Conservation (phyloP, 257 asterid species). For the Lantana camara region DNA sequence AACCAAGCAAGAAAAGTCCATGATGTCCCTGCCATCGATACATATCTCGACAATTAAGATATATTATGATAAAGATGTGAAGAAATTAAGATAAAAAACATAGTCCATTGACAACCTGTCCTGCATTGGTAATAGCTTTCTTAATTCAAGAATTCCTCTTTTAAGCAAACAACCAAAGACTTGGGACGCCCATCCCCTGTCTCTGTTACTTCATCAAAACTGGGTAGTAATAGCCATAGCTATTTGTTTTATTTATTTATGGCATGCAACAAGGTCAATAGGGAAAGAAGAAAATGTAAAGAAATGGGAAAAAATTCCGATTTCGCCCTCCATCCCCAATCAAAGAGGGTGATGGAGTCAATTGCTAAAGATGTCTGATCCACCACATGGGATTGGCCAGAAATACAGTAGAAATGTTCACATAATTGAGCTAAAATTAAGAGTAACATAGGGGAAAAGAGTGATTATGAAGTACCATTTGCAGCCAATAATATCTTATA, state of each 20-base stretch:
- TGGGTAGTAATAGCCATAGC: constrained; percentile 4
- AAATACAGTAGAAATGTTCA: constrained; percentile 39
- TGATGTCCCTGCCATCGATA: constrained; percentile 47
- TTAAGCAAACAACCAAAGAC: constrained; percentile 54
- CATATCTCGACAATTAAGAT: constrained; percentile 37
- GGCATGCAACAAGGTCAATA: constrained; percentile 20
- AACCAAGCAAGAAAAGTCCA: constrained; percentile 42
- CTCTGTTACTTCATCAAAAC: constrained; percentile 42
- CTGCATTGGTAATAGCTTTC: constrained; percentile 41
- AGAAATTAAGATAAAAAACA: constrained; percentile 20
- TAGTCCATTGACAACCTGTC: constrained; percentile 65
- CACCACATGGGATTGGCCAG: constrained; percentile 47
- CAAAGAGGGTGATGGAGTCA: constrained; percentile 43
- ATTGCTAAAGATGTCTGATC: constrained; percentile 38
- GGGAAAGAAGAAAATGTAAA: constrained; percentile 3
- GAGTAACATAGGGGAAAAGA: constrained; percentile 38
- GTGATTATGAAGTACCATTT: constrained; percentile 48
- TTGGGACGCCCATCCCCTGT: constrained; percentile 40
- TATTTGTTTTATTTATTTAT: constrained; percentile 14
- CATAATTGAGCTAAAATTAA: constrained; percentile 41
- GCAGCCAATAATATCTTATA: constrained; percentile 37
- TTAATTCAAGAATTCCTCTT: constrained; percentile 39
- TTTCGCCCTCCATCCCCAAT: constrained; percentile 46
- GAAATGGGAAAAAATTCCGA: constrained; percentile 31
- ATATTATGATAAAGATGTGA: not conserved